Conservation (phyloP, 1,284 basidiomycete genomes). For the Leccinum holopus region DNA sequence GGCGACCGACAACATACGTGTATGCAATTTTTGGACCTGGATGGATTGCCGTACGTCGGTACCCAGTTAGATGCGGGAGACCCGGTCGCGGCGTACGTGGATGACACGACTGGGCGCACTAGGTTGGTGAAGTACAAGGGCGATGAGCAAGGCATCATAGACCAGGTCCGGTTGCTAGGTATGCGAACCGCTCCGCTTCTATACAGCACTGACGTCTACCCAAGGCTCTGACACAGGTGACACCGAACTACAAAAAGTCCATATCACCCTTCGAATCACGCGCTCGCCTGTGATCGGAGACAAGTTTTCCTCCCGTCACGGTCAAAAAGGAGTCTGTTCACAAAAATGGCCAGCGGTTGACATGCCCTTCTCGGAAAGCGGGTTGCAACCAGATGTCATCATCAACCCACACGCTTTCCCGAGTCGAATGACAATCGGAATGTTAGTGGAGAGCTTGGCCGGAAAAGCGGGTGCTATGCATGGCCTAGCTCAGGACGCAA, state of each 20-base stretch:
- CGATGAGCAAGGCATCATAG: slow-evolving; percentile 89
- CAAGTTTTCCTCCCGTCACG: slow-evolving; percentile 98
- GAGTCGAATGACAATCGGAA: slow-evolving; percentile 99
- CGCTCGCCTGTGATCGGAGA: slow-evolving; percentile 98
- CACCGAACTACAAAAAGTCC: slow-evolving; percentile 88
- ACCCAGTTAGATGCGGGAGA: slow-evolving; percentile 72
- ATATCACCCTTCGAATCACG: slow-evolving; percentile 91
- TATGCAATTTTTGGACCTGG: slow-evolving; percentile 68
- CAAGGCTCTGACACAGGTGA: slow-evolving; percentile 85
- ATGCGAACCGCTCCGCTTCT: slow-evolving; percentile 24
- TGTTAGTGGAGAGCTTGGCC: slow-evolving; percentile 99
- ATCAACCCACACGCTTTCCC: slow-evolving; percentile 99
- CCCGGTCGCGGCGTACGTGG: slow-evolving; percentile 82
- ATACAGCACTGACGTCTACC: slow-evolving; percentile 8
- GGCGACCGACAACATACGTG: slow-evolving; percentile 59
- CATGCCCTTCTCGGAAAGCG: slow-evolving; percentile 99
- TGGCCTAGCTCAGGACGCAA: slow-evolving; percentile 96
- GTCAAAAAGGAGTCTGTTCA: slow-evolving; percentile 99
- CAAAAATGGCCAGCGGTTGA: slow-evolving; percentile 98
- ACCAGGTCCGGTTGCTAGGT: slow-evolving; percentile 92
- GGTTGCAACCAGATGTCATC: slow-evolving; percentile 99
- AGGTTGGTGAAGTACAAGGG: slow-evolving; percentile 96
- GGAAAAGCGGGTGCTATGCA: slow-evolving; percentile 99
- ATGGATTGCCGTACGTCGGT: slow-evolving; percentile 87
- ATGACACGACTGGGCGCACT: slow-evolving; percentile 84